Base-by-base conservation (phyloP, 176 grass and related monocot species). In the Oryza glaberrima region DNA sequence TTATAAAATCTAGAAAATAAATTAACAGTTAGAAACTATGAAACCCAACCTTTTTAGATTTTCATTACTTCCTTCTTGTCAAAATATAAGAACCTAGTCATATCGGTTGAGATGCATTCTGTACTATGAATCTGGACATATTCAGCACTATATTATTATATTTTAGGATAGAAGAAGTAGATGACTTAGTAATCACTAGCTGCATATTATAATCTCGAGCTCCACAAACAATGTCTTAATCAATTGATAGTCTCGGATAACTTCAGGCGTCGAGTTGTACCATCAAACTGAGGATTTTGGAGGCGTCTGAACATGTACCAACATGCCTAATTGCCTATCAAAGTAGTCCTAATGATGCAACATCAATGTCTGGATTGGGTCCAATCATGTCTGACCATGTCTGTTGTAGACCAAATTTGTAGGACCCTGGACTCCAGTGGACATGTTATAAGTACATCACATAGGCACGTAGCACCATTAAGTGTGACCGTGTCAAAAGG, bases 271-370 rank as follows among this genome's bases (percentile, higher is more conserved):
- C 26, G 61, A 70, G 72, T 41, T 67, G 41, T 25, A 76, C 20
- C 79, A 65, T 65, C 64, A 81, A 60, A 81, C 2, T 76, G 77
- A 81, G 40, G 82, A 81, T 77, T 65, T 81, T 77, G 82, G 77
- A 47, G 41, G 40, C n/a, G 23, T 71, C 20, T 40, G 65, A 32
- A 49, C 30, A 15, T 25, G 44, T 20, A 32, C 40, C 40, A 64
- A 70, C 87, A 76, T 58, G 77, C 56, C 17, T 58, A 54, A 58
- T 58, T 58, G 5, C 49, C 67, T 83, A 75, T 17, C 63, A 20
- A 38, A 47, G 17, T 80, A 69, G 70, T n/a, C 40, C 48, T 81
- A 75, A 11, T 32, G 82, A 51, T 77, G 77, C 71, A 70, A 38
- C 65, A 77, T 89, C 71, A 71, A 49, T 70, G 64, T 36, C 28